A percentile compares a stretch with the other conserved stretches of the same genome.
Evolutionary conservation across 805 yeast species (phyloP).

Genomic region (Ogataea zsoltii): DNA sequence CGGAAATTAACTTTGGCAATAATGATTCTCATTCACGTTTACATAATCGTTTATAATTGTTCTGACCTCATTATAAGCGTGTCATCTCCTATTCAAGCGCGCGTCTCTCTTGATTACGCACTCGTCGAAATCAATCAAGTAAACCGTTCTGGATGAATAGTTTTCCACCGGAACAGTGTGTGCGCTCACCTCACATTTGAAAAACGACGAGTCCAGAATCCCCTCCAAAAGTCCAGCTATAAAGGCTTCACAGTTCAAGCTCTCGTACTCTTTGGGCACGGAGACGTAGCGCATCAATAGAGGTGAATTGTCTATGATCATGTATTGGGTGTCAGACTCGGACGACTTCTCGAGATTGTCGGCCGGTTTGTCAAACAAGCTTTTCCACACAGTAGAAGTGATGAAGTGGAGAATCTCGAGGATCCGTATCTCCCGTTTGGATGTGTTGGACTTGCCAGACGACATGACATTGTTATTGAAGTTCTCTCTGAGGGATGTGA

Average conservation of each 20-base stretch:
- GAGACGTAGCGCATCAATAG: slow-evolving; percentile 69
- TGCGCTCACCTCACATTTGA: slow-evolving; percentile 78
- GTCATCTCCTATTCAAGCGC: slow-evolving; percentile 8
- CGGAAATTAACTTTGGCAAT: too few relatives aligned
- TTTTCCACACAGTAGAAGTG: slow-evolving; percentile 70
- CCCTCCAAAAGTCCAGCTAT: slow-evolving; percentile 87
- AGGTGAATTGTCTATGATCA: slow-evolving; percentile 80
- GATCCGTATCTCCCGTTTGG: slow-evolving; percentile 61
- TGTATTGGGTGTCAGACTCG: slow-evolving; percentile 64
- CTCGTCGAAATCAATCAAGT: slow-evolving; percentile 67
- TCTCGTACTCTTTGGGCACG: slow-evolving; percentile 77
- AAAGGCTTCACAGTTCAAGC: slow-evolving; percentile 78
- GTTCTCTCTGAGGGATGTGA: slow-evolving; percentile 69
- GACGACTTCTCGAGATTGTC: slow-evolving; percentile 44
- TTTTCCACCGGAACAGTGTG: slow-evolving; percentile 68
- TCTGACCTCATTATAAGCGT: background rate
- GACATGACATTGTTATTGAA: slow-evolving; percentile 37
- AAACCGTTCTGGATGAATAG: slow-evolving; percentile 68
- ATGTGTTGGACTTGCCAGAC: slow-evolving; percentile 63
- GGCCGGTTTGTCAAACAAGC: slow-evolving; percentile 72
- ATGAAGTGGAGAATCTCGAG: slow-evolving; percentile 80
- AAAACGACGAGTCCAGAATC: slow-evolving; percentile 69
- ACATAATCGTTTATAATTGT: background rate
- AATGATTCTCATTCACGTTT: too few relatives aligned
- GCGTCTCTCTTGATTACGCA: slow-evolving; percentile 56